These are phyloP conservation scores for Aspergillus sp. DNA, from an alignment of 2,329 filamentous ascomycete genomes.

Conservation along the genomic window DNA sequence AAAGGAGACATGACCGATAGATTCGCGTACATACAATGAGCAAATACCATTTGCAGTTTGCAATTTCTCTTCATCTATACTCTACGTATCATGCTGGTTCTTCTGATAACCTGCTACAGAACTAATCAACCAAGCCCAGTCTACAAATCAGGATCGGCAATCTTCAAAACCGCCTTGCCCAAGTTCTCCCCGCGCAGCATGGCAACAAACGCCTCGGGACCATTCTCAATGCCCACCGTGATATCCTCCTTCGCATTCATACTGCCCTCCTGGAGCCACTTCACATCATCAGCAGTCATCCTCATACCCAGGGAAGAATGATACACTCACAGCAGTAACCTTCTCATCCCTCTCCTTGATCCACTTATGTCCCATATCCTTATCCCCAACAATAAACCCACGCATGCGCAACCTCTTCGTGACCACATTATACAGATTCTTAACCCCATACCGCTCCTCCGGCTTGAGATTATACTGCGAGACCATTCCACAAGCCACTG, in stretches of 20 bases:
- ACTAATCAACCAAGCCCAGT: no score
- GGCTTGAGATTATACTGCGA: constrained; percentile 67
- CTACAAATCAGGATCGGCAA: constrained; percentile 1
- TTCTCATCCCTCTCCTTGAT: constrained; percentile 72
- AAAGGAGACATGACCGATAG: neutral
- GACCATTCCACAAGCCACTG: constrained; percentile 69
- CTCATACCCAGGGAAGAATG: no score
- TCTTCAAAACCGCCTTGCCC: constrained; percentile 78
- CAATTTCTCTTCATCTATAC: no score
- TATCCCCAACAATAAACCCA: constrained; percentile 73
- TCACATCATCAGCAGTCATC: constrained; percentile 39
- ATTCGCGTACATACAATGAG: neutral
- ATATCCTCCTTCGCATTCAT: constrained; percentile 70
- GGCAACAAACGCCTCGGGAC: constrained; percentile 70
- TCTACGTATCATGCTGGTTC: no score
- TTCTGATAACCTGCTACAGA: no score
- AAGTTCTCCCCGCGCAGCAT: constrained; percentile 80
- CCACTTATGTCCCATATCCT: constrained; percentile 69
- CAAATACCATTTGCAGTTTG: neutral
- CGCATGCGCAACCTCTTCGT: constrained; percentile 66
- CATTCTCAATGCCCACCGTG: constrained; percentile 76
- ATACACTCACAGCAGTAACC: constrained; percentile 40
- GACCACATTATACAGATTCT: constrained; percentile 66
- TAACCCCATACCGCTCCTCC: constrained; percentile 65
- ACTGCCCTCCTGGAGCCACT: constrained; percentile 74